A percentile compares a stretch with the other conserved stretches of the same genome.
Conservation (phyloP, 1,284 basidiomycete genomes). For the Cryptococcus amylolentus region DNA sequence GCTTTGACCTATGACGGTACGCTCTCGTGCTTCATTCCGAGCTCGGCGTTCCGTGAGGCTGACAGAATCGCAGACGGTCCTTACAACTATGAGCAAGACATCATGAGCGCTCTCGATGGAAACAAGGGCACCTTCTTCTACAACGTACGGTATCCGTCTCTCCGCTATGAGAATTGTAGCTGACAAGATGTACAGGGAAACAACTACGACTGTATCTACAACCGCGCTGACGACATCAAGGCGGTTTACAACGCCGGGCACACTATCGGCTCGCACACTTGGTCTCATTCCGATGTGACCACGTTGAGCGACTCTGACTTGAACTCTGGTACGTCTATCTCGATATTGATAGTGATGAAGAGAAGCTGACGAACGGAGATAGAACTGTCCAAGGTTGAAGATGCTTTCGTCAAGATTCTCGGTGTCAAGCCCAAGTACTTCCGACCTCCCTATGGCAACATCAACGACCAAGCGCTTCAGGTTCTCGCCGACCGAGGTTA, state of each 20-base stretch:
- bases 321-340: slow-evolving; percentile 44
- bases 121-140: slow-evolving; percentile 61
- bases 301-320: slow-evolving; percentile 45
- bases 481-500: slow-evolving; percentile 52
- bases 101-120: slow-evolving; percentile 51
- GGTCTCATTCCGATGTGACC: slow-evolving; percentile 56
- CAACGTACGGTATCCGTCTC: slow-evolving; percentile 42
- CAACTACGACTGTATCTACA: slow-evolving; percentile 57
- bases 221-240: slow-evolving; percentile 39
- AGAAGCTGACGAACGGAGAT: not conserved
- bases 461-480: slow-evolving; percentile 55
- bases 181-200: slow-evolving; percentile 12
- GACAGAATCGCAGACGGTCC: slow-evolving; percentile 51
- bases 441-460: slow-evolving; percentile 54
- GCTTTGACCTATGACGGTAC: slow-evolving; percentile 57
- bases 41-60: not conserved
- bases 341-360: not conserved
- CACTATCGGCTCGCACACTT: slow-evolving; percentile 59
- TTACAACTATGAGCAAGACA: slow-evolving; percentile 51
- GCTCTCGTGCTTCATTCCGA: slow-evolving; percentile 1
- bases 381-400: slow-evolving; percentile 53
- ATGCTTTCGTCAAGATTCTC: slow-evolving; percentile 56
- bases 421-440: slow-evolving; percentile 54
- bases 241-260: slow-evolving; percentile 47
- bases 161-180: too few species aligned